Evolutionary conservation across 129 eudicot genomes (phyloP), one percentile per base, ranked within the genome.

Genomic region (Helichrysum umbraculigerum): DNA sequence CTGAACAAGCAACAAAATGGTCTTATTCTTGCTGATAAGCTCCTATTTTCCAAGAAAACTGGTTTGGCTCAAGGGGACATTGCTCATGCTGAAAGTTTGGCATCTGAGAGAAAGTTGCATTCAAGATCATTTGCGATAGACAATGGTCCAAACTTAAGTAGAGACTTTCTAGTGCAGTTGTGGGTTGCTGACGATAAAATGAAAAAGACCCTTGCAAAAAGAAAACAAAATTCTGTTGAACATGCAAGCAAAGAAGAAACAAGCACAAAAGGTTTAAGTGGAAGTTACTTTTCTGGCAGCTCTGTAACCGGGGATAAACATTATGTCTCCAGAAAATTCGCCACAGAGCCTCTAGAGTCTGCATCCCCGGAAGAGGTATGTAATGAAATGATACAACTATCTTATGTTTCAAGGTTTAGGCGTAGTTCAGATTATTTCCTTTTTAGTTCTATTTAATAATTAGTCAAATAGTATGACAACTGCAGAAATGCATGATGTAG

Each of bases 291-390:
- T 80, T 79, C 86, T 39, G 80, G 70, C 35, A 71, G 75, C 67
- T 81, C 92, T 56, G 72, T 44, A 76, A 15, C 72, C 22, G 82
- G 68, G 29, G 74, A 78, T 68, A 76, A 68, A 73, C 50, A 81
- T 70, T 41, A 66, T 61, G 80, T 66, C 76, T 79, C 87, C 29
- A 89, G 89, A 72, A 91, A 95, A 71, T 65, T 86, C 59, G 78
- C 74, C 72, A 78, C 81, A 29, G 96, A 96, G 37, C 56, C 54
- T 71, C 75, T 83, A 68, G 66, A 81, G 63, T 90, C 93, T 39
- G 30, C 87, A 16, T 87, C 97, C 58, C 71, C 76, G 0, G 94
- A 89, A 78, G 99, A 91, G 99, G 99, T 91, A 73, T 60, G 51
- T 21, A n/a, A n/a, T 50, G n/a, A 67, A 67, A 67, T 67, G 34